Base-by-base conservation (phyloP, 169 alveolate species). In the Theileria annulata region DNA sequence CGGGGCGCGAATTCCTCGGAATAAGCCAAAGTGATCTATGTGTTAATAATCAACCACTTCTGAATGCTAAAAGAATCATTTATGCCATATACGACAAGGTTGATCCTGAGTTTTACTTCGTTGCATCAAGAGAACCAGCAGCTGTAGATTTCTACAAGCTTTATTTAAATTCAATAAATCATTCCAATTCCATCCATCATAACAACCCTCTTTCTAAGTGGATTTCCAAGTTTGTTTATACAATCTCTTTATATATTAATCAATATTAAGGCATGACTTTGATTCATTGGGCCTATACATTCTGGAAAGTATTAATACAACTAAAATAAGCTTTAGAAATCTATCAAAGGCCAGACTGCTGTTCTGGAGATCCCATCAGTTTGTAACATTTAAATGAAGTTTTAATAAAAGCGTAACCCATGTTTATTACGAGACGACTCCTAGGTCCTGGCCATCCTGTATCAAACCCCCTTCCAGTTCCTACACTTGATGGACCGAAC, bases 111-210 rank as follows among this genome's bases (percentile, higher is more conserved):
- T 42, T 75, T 35, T 82, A 71, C 48, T 76, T 27, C 21, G 27
- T 77, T 0, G 89, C 89, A 15, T 82, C 89, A 13, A 75, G 86
- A 71, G 80, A 75, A 25, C 89, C 89, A 2, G 82, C 89, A 0
- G 89, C 74, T 9, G 10, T 75, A 6, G 89, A 82, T 66, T 27
- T 71, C 0, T 64, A 69, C 56, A 74, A 76, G 23, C 76, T 82
- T 33, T 82, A 47, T 33, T 49, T 80, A 72, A 15, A 28, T 12
- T 17, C 85, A 17, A 71, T 64, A 5, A 30, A 54, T 2, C 3
- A 72, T 67, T 23, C 66, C 3, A 72, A 15, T 17, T 31, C 58
- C 23, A 17, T 3, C 3, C 9, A 12, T n/a, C 63, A 21, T 54
- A 3, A 12, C 21, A 12, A 21, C 63, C 9, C 21, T 69, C 23